These are phyloP conservation scores for Xanthoparmelia taractica DNA, from an alignment of 495 filamentous ascomycete genomes.

Conservation along the genomic window DNA sequence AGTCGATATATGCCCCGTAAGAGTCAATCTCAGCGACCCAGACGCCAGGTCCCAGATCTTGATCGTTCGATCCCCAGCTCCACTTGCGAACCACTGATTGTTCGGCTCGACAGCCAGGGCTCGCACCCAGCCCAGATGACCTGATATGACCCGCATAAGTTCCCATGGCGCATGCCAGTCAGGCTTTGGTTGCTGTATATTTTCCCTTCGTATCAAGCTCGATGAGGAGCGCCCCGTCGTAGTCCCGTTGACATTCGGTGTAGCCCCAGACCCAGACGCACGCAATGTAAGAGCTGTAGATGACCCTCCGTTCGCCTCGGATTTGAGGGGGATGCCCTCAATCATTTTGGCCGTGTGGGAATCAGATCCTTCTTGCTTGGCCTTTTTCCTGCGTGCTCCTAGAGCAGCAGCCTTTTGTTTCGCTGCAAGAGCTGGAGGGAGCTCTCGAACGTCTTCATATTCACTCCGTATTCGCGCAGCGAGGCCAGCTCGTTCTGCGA, in stretches of 20 bases:
- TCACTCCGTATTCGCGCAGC: conserved; percentile 61
- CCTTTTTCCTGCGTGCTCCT: conserved; percentile 53
- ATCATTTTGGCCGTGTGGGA: conserved; percentile 60
- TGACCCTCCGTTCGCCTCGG: conserved; percentile 29
- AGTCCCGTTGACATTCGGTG: conserved; percentile 39
- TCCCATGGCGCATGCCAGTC: conserved; percentile 99
- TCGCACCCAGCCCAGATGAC: conserved; percentile 94
- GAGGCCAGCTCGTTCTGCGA: conserved; percentile 44
- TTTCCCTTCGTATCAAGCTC: conserved; percentile 60
- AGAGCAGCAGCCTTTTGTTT: conserved; percentile 64
- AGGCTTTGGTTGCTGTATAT: conserved; percentile 66
- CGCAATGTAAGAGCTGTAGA: conserved; percentile 55
- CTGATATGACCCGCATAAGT: conserved; percentile 93
- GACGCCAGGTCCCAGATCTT: conserved; percentile 98
- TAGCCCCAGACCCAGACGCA: conserved; percentile 21
- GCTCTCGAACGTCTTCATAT: conserved; percentile 71
- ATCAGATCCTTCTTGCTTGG: conserved; percentile 41
- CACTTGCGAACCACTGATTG: conserved; percentile 97
- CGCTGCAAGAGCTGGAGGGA: conserved; percentile 77
- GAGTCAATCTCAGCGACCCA: conserved; percentile 70
- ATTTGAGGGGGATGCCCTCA: conserved; percentile 51
- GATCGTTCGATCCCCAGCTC: conserved; percentile 92
- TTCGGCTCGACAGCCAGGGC: conserved; percentile 85
- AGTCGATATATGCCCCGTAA: conserved; percentile 96
- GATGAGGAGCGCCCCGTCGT: conserved; percentile 43